phyloP scores from a whole-genome alignment of 2,329 filamentous ascomycete genomes.

The Arachnomyces sp. region DNA sequence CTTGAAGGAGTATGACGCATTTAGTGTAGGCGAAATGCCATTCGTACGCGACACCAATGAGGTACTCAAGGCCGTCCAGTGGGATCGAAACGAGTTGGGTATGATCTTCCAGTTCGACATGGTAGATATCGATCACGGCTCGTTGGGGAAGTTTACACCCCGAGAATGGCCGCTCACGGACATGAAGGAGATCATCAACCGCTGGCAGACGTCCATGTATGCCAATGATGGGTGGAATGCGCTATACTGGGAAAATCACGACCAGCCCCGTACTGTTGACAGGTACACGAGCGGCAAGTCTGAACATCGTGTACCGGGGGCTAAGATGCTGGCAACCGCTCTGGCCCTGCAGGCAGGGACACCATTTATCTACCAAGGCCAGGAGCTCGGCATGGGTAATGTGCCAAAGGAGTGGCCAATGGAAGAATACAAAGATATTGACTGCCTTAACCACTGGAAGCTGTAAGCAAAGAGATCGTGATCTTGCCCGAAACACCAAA shows the following conservation, averaged over 20 bases:
- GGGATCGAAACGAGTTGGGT: slow-evolving; percentile 26
- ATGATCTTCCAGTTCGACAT: slow-evolving; percentile 37
- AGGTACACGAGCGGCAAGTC: slow-evolving; percentile 18
- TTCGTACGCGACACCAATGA: slow-evolving; percentile 34
- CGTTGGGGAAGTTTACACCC: slow-evolving; percentile 21
- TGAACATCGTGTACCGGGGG: slow-evolving; percentile 9
- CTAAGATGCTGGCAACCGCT: slow-evolving; percentile 29
- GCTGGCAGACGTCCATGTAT: slow-evolving; percentile 43
- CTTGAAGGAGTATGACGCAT: slow-evolving; percentile 41
- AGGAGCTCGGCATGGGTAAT: slow-evolving; percentile 46
- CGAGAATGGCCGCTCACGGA: slow-evolving; percentile 35
- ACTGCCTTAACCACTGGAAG: slow-evolving; percentile 45
- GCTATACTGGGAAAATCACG: no score
- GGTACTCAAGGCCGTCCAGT: slow-evolving; percentile 30
- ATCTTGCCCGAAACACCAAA: slow-evolving; percentile 1
- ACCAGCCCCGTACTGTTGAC: slow-evolving; percentile 33
- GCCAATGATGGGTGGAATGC: slow-evolving; percentile 42
- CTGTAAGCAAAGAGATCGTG: slow-evolving; percentile 10
- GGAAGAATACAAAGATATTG: slow-evolving; percentile 44
- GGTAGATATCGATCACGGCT: slow-evolving; percentile 20
- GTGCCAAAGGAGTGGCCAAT: slow-evolving; percentile 33
- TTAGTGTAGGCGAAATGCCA: slow-evolving; percentile 52
- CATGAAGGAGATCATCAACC: slow-evolving; percentile 32
- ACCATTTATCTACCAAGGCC: slow-evolving; percentile 43
- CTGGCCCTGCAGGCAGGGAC: slow-evolving; percentile 48